Evolutionary conservation across 2,329 filamentous ascomycete species (phyloP), one percentile per base, ranked within the genome.

Genomic region (Cadophora sp.): DNA sequence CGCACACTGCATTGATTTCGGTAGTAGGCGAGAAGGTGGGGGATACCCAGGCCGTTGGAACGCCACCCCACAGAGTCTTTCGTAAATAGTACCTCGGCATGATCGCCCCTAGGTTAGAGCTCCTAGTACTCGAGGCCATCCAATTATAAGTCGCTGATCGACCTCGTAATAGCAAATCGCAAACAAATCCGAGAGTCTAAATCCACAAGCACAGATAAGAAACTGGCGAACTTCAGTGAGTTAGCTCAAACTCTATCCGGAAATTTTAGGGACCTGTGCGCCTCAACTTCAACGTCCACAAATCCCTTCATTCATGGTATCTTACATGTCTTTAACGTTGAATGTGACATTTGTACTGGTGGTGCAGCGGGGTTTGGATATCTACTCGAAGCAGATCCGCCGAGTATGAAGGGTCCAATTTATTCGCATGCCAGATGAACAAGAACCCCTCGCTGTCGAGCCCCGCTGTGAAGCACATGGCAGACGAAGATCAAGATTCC

Each of bases 401-500:
- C 7, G 36, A 43, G 13, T 18, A 58, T 58, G 20, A 58, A 24
- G 9, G 13, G 36, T 9, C 33, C n/a, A 58, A 7, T 58, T 22
- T 41, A 6, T 43, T 24, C 20, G 22, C 20, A 18, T 8, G 4
- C 20, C 3, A 27, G 5, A 24, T 43, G 33, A 8, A 43, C n/a
- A 3, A 18, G 36, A 41, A 18, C 13, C 20, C 36, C 20, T 27
- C 20, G 36, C 4, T 41, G 9, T 36, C 30, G 11, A 20, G 33
- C 53, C 55, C 55, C 55, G 20, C 55, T 43, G 55, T 27, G 55
- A 36, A 36, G 55, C 13, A 41, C 53, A 58, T 58, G 55, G 55
- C 39, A 20, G 14, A 58, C 39, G 11, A 58, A 20, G 36, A 58
- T 39, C 36, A 41, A 24, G 4, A 58, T 41, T 4, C 20, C 55